Evolutionary conservation across 768 basidiomycete genomes (phyloP).

Genomic region (Rhizopogon rudus): DNA sequence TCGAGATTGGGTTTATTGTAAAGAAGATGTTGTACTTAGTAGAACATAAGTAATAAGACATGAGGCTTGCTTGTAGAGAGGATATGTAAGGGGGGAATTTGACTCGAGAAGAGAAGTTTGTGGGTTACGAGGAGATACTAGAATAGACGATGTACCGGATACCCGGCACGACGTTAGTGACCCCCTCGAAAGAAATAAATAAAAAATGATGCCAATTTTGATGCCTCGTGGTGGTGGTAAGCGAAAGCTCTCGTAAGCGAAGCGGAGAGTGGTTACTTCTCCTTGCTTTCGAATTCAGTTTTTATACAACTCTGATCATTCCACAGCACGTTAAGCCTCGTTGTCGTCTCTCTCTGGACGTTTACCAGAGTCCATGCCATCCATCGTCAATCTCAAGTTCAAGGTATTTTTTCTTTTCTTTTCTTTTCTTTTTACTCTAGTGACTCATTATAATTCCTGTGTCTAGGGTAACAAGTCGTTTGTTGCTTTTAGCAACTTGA

Average conservation of each 20-base stretch:
- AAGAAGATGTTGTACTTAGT: background rate
- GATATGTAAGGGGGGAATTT: too few relatives aligned
- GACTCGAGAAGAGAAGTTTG: too few relatives aligned
- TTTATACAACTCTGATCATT: background rate
- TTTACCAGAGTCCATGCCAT: constrained; percentile 48
- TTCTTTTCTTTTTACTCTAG: constrained; percentile 1
- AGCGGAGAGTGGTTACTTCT: too few relatives aligned
- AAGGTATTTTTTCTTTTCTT: constrained; percentile 41
- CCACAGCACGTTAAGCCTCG: background rate
- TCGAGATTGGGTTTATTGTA: background rate
- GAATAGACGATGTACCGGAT: too few relatives aligned
- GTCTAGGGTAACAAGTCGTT: constrained; percentile 88
- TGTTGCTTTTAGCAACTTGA: constrained; percentile 86
- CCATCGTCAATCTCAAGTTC: constrained; percentile 85
- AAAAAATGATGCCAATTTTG: background rate
- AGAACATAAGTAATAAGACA: background rate
- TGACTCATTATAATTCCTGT: constrained; percentile 11
- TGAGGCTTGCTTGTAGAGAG: background rate
- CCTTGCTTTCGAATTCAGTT: background rate
- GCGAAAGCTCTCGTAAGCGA: background rate
- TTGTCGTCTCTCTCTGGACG: background rate
- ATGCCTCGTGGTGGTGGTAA: background rate
- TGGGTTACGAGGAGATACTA: too few relatives aligned
- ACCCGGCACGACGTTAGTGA: too few relatives aligned
- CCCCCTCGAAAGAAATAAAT: background rate